Percentiles rank a stretch among this genome's conserved stretches.
phyloP scores from a whole-genome alignment of 2,329 filamentous ascomycete species.

The Davidsoniella eucalypti region DNA sequence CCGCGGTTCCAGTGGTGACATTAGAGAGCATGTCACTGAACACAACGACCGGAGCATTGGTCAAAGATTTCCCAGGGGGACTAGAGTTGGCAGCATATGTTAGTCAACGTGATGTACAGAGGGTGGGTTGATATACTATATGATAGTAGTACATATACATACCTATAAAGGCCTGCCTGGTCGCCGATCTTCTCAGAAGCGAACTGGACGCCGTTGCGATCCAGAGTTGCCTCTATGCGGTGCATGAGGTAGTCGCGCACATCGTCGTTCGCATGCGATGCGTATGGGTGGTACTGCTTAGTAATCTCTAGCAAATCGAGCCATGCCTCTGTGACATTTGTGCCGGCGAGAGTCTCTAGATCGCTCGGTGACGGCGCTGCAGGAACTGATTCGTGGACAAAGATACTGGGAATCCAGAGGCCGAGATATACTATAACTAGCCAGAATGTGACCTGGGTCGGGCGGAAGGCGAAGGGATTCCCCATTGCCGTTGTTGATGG shows the following conservation, averaged over 20 bases:
- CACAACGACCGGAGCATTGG: constrained; percentile 37
- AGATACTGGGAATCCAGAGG: constrained; percentile 53
- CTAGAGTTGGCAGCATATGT: not conserved
- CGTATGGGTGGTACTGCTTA: constrained; percentile 69
- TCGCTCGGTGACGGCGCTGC: constrained; percentile 42
- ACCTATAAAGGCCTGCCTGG: constrained; percentile 13
- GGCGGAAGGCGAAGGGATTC: constrained; percentile 60
- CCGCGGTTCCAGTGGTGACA: constrained; percentile 36
- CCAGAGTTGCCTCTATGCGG: constrained; percentile 54
- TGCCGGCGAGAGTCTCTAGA: constrained; percentile 38
- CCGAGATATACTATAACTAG: constrained; percentile 61
- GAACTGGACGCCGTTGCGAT: constrained; percentile 38
- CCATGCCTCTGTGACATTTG: constrained; percentile 81
- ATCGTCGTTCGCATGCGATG: constrained; percentile 66
- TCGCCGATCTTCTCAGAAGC: constrained; percentile 21
- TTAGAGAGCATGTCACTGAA: constrained; percentile 72
- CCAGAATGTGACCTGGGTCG: constrained; percentile 67
- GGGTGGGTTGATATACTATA: not conserved
- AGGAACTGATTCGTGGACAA: constrained; percentile 55
- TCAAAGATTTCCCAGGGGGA: not conserved
- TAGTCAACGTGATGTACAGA: not conserved
- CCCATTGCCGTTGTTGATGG: not conserved
- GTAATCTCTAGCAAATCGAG: constrained; percentile 63
- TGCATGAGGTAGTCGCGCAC: constrained; percentile 60
- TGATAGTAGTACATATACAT: constrained; percentile 3